Percentiles rank a stretch among this genome's conserved stretches.
phyloP scores from a whole-genome alignment of 2,329 filamentous ascomycete species.

The Hirsutella minnesotensis region DNA sequence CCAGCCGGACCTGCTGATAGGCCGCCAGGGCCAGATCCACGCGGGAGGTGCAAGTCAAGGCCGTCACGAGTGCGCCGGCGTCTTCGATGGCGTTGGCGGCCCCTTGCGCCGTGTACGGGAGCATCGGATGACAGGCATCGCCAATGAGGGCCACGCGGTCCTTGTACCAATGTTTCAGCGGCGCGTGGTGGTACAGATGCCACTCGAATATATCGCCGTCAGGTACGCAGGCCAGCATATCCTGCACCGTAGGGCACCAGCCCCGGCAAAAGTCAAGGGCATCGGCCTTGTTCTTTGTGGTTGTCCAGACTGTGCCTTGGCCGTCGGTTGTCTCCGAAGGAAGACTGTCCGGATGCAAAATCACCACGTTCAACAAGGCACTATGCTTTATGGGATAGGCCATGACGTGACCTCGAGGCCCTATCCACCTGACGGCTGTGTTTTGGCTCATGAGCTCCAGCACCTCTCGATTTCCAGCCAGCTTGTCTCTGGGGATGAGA shows the following conservation, averaged over 20 bases:
- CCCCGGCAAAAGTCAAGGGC: conserved; percentile 49
- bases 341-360: conserved; percentile 35
- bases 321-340: conserved; percentile 18
- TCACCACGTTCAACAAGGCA: conserved; percentile 54
- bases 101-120: conserved; percentile 56
- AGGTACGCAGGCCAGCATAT: conserved; percentile 48
- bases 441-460: conserved; percentile 45
- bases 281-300: conserved; percentile 44
- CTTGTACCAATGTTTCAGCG: conserved; percentile 49
- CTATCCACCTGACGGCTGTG: conserved; percentile 50
- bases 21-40: conserved; percentile 9
- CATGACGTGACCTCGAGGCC: conserved; percentile 55
- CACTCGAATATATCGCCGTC: conserved; percentile 57
- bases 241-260: conserved; percentile 49
- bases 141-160: conserved; percentile 44
- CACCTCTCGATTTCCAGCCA: conserved; percentile 56
- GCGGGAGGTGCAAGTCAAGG: conserved; percentile 11
- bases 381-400: conserved; percentile 53
- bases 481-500: conserved; percentile 40
- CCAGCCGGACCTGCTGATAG: conserved; percentile 11
- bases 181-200: conserved; percentile 50
- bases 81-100: conserved; percentile 60
- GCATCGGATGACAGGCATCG: conserved; percentile 55
- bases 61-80: conserved; percentile 40
- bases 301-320: conserved; percentile 52